Evolutionary conservation across 345 rosid species (phyloP), one percentile per base, ranked within the genome.

Genomic region (Populus tremula): DNA sequence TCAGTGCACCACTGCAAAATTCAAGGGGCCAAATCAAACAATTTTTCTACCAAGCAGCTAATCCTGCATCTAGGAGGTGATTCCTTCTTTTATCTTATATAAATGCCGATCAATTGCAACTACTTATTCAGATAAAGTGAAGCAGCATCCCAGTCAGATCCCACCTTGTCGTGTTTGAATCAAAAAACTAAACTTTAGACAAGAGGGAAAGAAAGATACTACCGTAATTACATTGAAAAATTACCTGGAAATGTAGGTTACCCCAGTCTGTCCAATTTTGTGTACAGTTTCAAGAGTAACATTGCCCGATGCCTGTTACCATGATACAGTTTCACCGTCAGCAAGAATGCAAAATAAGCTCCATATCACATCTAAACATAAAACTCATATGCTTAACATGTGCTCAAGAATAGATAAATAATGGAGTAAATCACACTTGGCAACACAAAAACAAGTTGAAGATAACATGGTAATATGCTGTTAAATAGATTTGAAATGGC

Each of bases 191-290:
- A 66, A 75, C 20, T 10, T 38, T 8, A 54, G 23, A 29, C 53
- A 49, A 31, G 33, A 31, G 23, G 33, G 53, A 12, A 3, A 27
- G 38, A 68, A 25, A 47, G 33, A 31, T 1, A 69, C 45, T 33
- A 21, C 16, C 8, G 41, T 36, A 14, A 49, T 47, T 18, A 62
- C 71, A 50, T 43, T 61, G 33, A 11, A 33, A 59, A 29, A 65
- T 84, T 87, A 89, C 98, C 99, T 92, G 64, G 98, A 93, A 79
- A 96, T 90, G 90, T 85, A 92, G 82, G 97, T 89, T 65, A 96
- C 99, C 72, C 98, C 98, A 65, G 96, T 92, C 81, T 89, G 94
- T 81, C 99, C 97, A 59, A 96, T 96, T 85, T 92, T 87, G 84
- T 90, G 92, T 54, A 92, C 89, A 2, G 97, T 93, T 84, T 96